These are phyloP conservation scores for Monosporascus sp. DNA, from an alignment of 2,329 filamentous ascomycete genomes.

Conservation along the genomic window DNA sequence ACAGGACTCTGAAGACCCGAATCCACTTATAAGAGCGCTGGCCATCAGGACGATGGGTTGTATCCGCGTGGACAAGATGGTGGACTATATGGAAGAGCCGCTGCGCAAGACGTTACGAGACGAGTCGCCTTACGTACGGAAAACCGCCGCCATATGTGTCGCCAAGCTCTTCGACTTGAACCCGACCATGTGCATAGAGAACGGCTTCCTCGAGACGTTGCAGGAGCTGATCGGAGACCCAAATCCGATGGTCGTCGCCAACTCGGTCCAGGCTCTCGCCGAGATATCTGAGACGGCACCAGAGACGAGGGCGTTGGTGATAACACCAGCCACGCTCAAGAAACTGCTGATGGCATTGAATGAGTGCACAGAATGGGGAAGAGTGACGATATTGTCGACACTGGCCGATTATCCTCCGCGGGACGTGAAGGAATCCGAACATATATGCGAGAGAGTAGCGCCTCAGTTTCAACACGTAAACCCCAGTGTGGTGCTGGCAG, in stretches of 20 bases:
- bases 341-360: conserved; percentile 95
- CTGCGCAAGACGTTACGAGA: conserved; percentile 92
- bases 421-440: conserved; percentile 95
- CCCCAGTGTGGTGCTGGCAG: conserved; percentile 91
- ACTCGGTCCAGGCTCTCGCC: conserved; percentile 87
- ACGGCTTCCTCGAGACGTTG: conserved; percentile 87
- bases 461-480: conserved; percentile 99
- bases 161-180: conserved; percentile 97
- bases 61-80: conserved; percentile 98
- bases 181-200: conserved; percentile 86
- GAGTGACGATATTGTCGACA: conserved; percentile 87
- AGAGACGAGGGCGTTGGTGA: conserved; percentile 79
- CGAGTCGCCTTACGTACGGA: conserved; percentile 96
- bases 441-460: conserved; percentile 93
- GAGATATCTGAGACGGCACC: conserved; percentile 89
- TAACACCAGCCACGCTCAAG: conserved; percentile 79
- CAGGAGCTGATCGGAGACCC: conserved; percentile 96
- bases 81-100: conserved; percentile 99
- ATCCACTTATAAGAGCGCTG: conserved; percentile 87
- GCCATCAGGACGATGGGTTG: conserved; percentile 98
- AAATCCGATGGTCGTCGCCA: conserved; percentile 98
- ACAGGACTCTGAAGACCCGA: conserved; percentile 97
- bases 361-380: conserved; percentile 97
- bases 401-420: conserved; percentile 79
- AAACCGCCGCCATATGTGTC: conserved; percentile 95